Base-by-base conservation (phyloP, 2,329 filamentous ascomycete genomes). In the Bipolaris oryzae region DNA sequence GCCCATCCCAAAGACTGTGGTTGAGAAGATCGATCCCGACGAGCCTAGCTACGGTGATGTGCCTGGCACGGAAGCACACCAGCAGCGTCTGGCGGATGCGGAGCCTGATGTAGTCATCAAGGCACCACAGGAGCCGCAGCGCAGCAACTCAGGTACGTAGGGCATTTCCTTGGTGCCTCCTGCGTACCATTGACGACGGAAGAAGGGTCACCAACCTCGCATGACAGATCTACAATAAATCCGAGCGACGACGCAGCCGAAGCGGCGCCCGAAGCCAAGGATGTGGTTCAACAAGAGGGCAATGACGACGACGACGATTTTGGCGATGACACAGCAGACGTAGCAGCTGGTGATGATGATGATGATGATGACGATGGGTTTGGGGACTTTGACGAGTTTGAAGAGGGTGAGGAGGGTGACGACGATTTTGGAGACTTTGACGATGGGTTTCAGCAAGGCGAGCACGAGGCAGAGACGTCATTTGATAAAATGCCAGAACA, bases 381-480 rank as follows among this genome's bases (percentile, higher is more conserved):
- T 63, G 67, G 63, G 60, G 88, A 90, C 69, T 91, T 91, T 77
- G 87, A 87, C 71, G 83, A 88, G 60, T 85, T 87, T 70, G 81
- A 82, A 68, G 77, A 81, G 64, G 78, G 85, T 61, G 80, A 79
- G 51, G 74, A 76, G 39, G 79, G 72, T 43, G 62, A 62, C 35
- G 55, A 53, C 46, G 80, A 82, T 68, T 82, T 82, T 76, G 81
- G 80, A 60, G 81, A 82, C 68, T 82, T 83, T 69, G 81, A 81
- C 64, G 80, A 79, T 70, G 76, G 74, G 58, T 77, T 78, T 72
- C 74, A 74, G 67, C 72, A 76, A 66, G 72, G 74, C 65, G 70
- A 73, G 63, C 66, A 72, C 59, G 67, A 76, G 63, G 64, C 69
- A 67, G 69, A 76, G 66, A 70, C 73, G 67, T 64, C 74, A 64